Base-by-base conservation (phyloP, 768 basidiomycete genomes). In the Termitomyces sp. region DNA sequence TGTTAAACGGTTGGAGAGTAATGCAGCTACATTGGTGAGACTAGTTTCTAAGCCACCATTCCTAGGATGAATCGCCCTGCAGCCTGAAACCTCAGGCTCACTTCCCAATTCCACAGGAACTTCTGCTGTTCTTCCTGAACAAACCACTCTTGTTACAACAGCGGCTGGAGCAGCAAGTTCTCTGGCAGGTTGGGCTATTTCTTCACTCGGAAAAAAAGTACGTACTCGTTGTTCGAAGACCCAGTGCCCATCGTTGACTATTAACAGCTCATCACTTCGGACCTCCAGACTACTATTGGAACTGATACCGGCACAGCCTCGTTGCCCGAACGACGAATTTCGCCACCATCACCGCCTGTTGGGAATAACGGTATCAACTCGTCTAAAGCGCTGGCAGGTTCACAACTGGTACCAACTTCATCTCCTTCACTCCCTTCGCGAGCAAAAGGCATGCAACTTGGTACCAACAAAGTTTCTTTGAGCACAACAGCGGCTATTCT, bases 101-200 rank as follows among this genome's bases (percentile, higher is more conserved):
- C 59, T 58, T 49, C 60, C 67, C 22, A 73, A 72, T 59, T 61
- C 61, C 13, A 64, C 64, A 32, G 66, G 65, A 59, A 63, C 73
- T 55, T 61, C 73, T 33, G 66, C 61, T 47, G 52, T 64, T 56
- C 59, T 71, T 1, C 70, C 75, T 53, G 66, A 71, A 58, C 75
- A 76, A 72, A 68, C 76, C 64, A 83, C 79, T 12, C 72, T 97
- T 2, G 92, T 92, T 16, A 93, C 87, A 63, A 86, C 86, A 4
- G 94, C 96, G 0, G 87, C 94, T 0, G 94, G 94, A 0, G 95
- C 94, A 2, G 96, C 95, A 18, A 88, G 91, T 8, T 90, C 87
- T 18, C 75, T 99, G 3, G 95, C 96, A 14, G 93, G 94, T 6
- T 98, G 96, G 96, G 96, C 96, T 2, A 92, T 98, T 44, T 90